phyloP scores from a whole-genome alignment of 148 eudicot genomes.

The Rheum nobile region DNA sequence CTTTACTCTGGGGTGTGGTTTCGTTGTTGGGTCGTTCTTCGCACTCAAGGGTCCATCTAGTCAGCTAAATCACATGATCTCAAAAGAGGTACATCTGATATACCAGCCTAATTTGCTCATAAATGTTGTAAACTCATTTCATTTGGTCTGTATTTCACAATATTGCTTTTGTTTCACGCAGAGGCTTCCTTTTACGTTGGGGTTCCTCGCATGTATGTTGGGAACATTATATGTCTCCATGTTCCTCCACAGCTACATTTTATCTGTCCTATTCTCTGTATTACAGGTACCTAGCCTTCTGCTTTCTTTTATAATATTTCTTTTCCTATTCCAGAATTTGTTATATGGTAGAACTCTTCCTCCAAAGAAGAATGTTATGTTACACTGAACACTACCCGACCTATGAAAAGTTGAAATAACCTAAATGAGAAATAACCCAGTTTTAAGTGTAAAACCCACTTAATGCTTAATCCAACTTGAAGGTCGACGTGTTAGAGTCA shows the following conservation, averaged over 20 bases:
- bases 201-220: constrained; percentile 74
- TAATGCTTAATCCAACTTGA: neutral
- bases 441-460: too few relatives aligned
- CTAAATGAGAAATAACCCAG: neutral
- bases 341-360: neutral
- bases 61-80: constrained; percentile 85
- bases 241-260: constrained; percentile 94
- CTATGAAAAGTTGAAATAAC: neutral
- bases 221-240: constrained; percentile 95
- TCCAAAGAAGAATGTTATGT: neutral
- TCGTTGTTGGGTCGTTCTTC: constrained; percentile 86
- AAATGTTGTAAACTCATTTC: neutral
- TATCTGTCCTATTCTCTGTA: constrained; percentile 80
- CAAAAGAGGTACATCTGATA: constrained; percentile 55
- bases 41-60: constrained; percentile 84
- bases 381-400: neutral
- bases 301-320: neutral
- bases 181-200: constrained; percentile 98
- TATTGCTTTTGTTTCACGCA: constrained; percentile 18
- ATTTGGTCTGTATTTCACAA: neutral
- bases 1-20: constrained; percentile 82
- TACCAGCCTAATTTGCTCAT: neutral
- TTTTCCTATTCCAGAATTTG: neutral
- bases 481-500: neutral
- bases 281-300: constrained; percentile 52